Percentiles rank a stretch among this genome's conserved stretches.
Evolutionary conservation across 192 early-diverging fungal species (phyloP).

Genomic region (Entrophospora sp.): DNA sequence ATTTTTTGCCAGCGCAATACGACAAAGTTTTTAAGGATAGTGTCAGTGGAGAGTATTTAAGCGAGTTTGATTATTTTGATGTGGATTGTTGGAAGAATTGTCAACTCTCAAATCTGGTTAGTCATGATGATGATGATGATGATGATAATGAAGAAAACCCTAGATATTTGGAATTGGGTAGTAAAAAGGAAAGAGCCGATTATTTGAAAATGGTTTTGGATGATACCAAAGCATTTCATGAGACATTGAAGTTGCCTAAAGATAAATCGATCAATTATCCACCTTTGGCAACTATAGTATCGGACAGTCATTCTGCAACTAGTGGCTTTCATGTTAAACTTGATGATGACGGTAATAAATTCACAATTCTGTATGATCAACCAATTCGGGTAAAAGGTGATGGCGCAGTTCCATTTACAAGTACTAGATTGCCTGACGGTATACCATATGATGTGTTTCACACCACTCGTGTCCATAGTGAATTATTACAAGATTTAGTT

Average conservation of each 20-base stretch:
- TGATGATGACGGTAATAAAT: neutral
- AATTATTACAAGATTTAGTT: slow-evolving; percentile 7
- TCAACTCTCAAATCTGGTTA: neutral
- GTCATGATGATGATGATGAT: no score
- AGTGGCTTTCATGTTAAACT: neutral
- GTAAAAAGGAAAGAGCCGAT: neutral
- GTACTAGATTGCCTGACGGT: slow-evolving; percentile 5
- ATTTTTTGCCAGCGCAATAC: neutral
- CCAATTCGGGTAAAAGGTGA: neutral
- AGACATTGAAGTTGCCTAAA: neutral
- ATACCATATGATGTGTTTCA: neutral
- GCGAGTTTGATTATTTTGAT: slow-evolving; percentile 16
- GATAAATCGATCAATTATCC: slow-evolving; percentile 9
- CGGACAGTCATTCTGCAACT: neutral
- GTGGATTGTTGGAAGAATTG: neutral
- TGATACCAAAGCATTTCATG: neutral
- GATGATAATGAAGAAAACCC: neutral
- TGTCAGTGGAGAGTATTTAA: no score
- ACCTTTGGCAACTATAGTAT: neutral
- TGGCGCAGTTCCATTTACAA: neutral
- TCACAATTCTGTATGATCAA: neutral
- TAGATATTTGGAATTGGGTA: slow-evolving; percentile 8
- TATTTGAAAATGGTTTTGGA: slow-evolving; percentile 9
- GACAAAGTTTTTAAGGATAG: neutral
- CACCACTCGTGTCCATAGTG: neutral